Base-by-base conservation (phyloP, 2,329 filamentous ascomycete genomes). In the Fusarium sororula region DNA sequence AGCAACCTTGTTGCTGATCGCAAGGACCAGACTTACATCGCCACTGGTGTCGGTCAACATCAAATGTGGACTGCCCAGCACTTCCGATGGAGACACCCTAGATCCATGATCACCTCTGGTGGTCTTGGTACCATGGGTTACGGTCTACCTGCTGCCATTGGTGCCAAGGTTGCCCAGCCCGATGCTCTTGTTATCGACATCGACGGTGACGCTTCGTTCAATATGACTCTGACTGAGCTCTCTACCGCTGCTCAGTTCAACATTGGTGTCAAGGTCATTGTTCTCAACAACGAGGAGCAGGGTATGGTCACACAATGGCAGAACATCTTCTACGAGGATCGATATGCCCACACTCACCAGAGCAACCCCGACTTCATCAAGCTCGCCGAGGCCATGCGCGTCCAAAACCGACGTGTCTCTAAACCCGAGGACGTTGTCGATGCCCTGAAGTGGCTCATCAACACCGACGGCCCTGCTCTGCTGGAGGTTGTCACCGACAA, bases 291-390 rank as follows among this genome's bases (percentile, higher is more conserved):
- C 96, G 84, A 98, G 96, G 81, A 98, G 84, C 96, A 98, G 85
- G 96, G 96, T 61, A 98, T 98, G 96, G 95, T 98, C 48, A 98
- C 95, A 3, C 96, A 98, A 85, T 98, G 96, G 96, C 96, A 98
- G 85, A 95, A 94, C 79, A 90, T 98, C 75, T 98, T 98, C 86
- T 98, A 97, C 86, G 93, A 98, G 83, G 95, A 98, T 81, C 91
- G 96, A 77, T 98, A 91, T 79, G 89, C 94, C 41, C 95, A 98
- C 83, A 98, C 96, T 1, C 96, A 98, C 83, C 95, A 98, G 85
- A 88, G 90, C 81, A 98, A 98, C 84, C 95, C 96, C n/a, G 91
- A 98, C 82, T 98, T 98, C 81, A 91, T 97, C 81, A 97, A 97
- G 86, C 87, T 98, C 53, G 91, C 94, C 39, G 94, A 98, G 74